Evolutionary conservation across 441 rosid species (phyloP).

Genomic region (Populus hybrid): DNA sequence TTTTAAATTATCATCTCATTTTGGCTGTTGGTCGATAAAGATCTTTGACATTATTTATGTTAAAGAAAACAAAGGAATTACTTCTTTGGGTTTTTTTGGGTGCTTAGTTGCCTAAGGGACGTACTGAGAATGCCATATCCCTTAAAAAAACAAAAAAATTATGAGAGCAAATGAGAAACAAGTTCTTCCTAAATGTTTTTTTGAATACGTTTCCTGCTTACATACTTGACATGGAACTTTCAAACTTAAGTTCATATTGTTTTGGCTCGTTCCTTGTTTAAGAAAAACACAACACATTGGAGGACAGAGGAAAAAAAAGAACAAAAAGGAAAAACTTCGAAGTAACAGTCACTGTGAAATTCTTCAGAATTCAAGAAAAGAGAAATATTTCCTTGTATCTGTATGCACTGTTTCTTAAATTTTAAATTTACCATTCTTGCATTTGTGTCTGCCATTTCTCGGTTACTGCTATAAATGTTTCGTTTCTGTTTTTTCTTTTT

Average conservation of each 20-base stretch:
- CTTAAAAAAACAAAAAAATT: not conserved
- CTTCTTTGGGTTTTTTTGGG: not conserved
- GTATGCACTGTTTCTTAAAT: not conserved
- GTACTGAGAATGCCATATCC: not conserved
- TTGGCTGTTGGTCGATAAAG: not conserved
- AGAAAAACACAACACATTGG: not conserved
- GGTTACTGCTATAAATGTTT: not conserved
- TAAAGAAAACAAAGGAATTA: not conserved
- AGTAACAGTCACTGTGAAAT: not conserved
- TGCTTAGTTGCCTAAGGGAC: not conserved
- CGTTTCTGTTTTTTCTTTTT: not conserved
- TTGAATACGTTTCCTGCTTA: not conserved
- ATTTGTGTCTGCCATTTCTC: not conserved
- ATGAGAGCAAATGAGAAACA: not conserved
- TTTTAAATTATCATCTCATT: conserved; percentile 5
- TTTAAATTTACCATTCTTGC: not conserved
- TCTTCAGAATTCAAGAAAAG: not conserved
- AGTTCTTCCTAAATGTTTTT: not conserved
- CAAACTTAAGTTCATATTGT: not conserved
- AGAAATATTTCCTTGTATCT: not conserved
- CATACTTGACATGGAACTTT: not conserved
- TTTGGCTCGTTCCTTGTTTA: not conserved
- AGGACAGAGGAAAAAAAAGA: not conserved
- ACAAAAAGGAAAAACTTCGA: not conserved
- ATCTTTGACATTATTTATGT: not conserved